A percentile compares a stretch with the other conserved stretches of the same genome.
These are phyloP conservation scores for Leccinum olivaceopallidum DNA, from an alignment of 768 basidiomycete genomes.

Conservation along the genomic window DNA sequence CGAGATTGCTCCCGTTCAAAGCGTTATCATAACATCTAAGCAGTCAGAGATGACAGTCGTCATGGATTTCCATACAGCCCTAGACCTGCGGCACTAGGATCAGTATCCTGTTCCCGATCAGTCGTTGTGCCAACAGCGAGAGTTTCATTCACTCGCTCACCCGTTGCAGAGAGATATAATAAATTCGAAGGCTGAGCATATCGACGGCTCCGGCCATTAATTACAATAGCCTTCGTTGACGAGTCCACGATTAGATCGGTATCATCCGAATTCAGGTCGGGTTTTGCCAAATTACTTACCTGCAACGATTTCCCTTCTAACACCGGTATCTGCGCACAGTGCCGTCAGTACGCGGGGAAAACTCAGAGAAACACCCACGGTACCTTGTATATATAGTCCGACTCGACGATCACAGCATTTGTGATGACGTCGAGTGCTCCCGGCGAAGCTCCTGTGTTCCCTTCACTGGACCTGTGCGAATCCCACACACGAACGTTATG, in stretches of 20 bases:
- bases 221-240: neutral
- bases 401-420: constrained; percentile 92
- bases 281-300: neutral
- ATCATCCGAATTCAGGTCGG: neutral
- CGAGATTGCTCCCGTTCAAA: neutral
- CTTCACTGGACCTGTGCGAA: neutral
- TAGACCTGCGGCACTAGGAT: neutral
- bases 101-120: neutral
- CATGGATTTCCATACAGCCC: neutral
- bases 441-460: neutral
- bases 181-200: neutral
- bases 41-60: neutral
- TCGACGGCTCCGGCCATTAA: neutral
- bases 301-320: neutral
- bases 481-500: neutral
- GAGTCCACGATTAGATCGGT: neutral
- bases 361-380: neutral
- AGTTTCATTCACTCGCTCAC: neutral
- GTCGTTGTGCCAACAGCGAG: neutral
- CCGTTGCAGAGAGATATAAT: neutral
- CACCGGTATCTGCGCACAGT: neutral
- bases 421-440: constrained; percentile 72
- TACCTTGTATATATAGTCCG: constrained; percentile 35
- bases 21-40: neutral
- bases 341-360: neutral